Percentiles rank a stretch among this genome's conserved stretches.
phyloP scores from a whole-genome alignment of 2,329 filamentous ascomycete genomes.

The Hawksworthiomyces lignivorus region DNA sequence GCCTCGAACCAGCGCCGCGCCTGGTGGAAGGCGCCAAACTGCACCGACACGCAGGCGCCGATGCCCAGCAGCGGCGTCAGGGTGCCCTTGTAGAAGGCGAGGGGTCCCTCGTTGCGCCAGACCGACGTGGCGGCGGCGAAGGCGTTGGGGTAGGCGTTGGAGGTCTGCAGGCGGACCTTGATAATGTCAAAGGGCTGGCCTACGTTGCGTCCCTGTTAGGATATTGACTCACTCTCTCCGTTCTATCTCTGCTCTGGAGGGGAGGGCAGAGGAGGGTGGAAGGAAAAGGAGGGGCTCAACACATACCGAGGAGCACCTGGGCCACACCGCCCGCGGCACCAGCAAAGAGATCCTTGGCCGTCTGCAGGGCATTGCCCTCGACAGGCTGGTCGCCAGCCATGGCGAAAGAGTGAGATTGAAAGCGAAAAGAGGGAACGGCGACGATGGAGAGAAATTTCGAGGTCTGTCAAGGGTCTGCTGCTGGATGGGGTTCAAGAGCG shows the following conservation, averaged over 20 bases:
- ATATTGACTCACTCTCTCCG: no score
- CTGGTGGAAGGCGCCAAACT: conserved; percentile 95
- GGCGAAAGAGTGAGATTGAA: not conserved
- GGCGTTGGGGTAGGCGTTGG: conserved; percentile 70
- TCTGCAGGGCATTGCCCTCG: conserved; percentile 41
- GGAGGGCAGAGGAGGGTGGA: no score
- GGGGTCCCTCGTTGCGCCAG: conserved; percentile 76
- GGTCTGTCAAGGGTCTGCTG: no score
- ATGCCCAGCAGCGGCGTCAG: conserved; percentile 92
- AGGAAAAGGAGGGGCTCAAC: not conserved
- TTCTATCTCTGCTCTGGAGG: no score
- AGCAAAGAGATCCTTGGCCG: conserved; percentile 82
- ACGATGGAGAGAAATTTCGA: not conserved
- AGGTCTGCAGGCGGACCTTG: conserved; percentile 94
- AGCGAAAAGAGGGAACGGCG: not conserved
- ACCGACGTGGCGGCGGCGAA: conserved; percentile 75
- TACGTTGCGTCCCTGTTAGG: no score
- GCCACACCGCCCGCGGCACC: conserved; percentile 88
- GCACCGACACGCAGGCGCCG: conserved; percentile 94
- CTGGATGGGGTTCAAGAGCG: no score
- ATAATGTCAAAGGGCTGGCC: conserved; percentile 81
- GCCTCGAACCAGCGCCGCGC: conserved; percentile 80
- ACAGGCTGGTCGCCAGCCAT: conserved; percentile 8
- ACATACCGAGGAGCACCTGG: conserved; percentile 78
- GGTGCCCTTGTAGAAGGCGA: conserved; percentile 98